A percentile compares a stretch with the other conserved stretches of the same genome.
Evolutionary conservation across 768 basidiomycete species (phyloP).

Genomic region (Phlegmacium glaucopus): DNA sequence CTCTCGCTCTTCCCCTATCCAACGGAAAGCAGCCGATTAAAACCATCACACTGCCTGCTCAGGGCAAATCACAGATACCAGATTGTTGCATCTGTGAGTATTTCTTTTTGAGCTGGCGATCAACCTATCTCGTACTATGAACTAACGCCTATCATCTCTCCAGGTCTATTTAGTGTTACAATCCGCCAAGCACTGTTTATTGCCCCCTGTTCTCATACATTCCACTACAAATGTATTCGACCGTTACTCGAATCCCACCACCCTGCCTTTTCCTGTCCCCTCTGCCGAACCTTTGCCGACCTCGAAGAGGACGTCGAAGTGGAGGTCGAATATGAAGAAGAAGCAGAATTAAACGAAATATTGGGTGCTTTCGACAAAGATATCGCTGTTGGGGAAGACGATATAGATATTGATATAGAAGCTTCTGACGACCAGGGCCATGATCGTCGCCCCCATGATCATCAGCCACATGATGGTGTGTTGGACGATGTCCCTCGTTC

Average conservation of each 20-base stretch:
- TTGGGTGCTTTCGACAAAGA: conserved; percentile 12
- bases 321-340: conserved; percentile 30
- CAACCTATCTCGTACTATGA: not conserved
- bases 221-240: conserved; percentile 96
- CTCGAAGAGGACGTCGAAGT: conserved; percentile 93
- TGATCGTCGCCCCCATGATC: conserved; percentile 3
- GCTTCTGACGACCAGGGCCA: conserved; percentile 12
- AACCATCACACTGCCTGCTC: conserved; percentile 11
- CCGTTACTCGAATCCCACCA: conserved; percentile 87
- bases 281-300: conserved; percentile 93
- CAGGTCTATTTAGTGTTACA: conserved; percentile 76
- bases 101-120: too few species aligned
- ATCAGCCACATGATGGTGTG: not conserved
- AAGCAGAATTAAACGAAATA: conserved; percentile 21
- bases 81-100: conserved; percentile 93
- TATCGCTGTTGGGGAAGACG: conserved; percentile 11
- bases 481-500: conserved; percentile 13
- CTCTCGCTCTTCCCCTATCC: conserved; percentile 45
- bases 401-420: conserved; percentile 18
- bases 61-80: conserved; percentile 45
- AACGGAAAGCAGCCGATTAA: conserved; percentile 17
- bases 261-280: conserved; percentile 91
- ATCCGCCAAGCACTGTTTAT: conserved; percentile 97
- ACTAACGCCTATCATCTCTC: not conserved
- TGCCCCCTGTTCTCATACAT: conserved; percentile 94